Evolutionary conservation across 768 basidiomycete genomes (phyloP), one percentile per base, ranked within the genome.

Genomic region (Boletus subcaerulescens): DNA sequence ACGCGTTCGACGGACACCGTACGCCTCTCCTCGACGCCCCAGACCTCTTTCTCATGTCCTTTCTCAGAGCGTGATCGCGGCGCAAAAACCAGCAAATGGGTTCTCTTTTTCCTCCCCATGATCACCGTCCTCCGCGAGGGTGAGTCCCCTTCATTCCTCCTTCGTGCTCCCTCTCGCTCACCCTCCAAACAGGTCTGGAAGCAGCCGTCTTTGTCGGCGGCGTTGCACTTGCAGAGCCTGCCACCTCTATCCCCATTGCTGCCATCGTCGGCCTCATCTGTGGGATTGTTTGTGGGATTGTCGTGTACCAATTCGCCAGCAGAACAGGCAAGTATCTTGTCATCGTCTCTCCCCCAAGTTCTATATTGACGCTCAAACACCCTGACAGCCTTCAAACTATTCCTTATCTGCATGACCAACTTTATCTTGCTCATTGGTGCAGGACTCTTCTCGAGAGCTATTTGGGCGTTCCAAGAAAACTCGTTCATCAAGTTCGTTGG

Each of bases 41-140:
- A 53, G 11, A 53, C 24, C 0, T 10, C 6, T 17, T 26, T 35
- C 33, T 35, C 12, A 35, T 13, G 33, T 14, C 11, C 12, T 14
- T 35, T 35, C 33, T 13, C 38, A 75, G 83, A 76, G 20, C 77
- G 74, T 41, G 81, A 84, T 48, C 71, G 77, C 4, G 62, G 74
- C 8, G 73, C 82, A 4, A 76, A 64, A 53, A 77, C 84, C 1
- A 83, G 88, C 3, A 90, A 86, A 76, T 98, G 91, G 88, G 82
- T 86, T 0, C 80, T 99, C 44, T 92, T 99, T 76, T 63, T 95
- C 32, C 79, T 99, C 7, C 96, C 96, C 0, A 73, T 96, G 55
- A 82, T 98, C 65, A 96, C 96, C 11, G 92, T 99, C 44, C 76
- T 98, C 36, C 86, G 95, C 58, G 96, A 98, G 77, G 95, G 94